A percentile compares a stretch with the other conserved stretches of the same genome.
phyloP scores from a whole-genome alignment of 202 grass and related monocot genomes.

The Digitaria exilis region DNA sequence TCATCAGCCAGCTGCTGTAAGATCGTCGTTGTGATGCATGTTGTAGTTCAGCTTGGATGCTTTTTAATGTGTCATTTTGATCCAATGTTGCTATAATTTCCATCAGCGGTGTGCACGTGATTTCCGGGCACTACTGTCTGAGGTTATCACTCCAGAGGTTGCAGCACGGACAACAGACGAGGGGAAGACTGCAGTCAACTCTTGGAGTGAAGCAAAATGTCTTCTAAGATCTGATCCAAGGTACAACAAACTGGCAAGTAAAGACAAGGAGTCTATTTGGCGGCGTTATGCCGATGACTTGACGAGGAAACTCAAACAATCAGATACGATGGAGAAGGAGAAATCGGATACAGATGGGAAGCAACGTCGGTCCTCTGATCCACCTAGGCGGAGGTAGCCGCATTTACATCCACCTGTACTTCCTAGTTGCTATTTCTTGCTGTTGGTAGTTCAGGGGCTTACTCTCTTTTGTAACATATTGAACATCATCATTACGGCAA shows the following conservation, averaged over 20 bases:
- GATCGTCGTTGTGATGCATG: slow-evolving; percentile 1
- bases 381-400: slow-evolving; percentile 47
- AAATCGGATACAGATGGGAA: slow-evolving; percentile 57
- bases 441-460: slow-evolving; percentile 7
- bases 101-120: slow-evolving; percentile 70
- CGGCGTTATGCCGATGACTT: slow-evolving; percentile 68
- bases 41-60: slow-evolving; percentile 7
- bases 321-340: slow-evolving; percentile 56
- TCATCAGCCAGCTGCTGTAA: neutral
- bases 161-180: slow-evolving; percentile 47
- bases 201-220: slow-evolving; percentile 90
- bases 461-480: slow-evolving; percentile 20
- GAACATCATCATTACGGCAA: too few relatives aligned
- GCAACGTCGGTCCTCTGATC: slow-evolving; percentile 46
- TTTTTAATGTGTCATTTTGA: slow-evolving; percentile 33
- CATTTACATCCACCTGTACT: slow-evolving; percentile 5
- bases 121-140: slow-evolving; percentile 70
- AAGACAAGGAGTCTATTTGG: slow-evolving; percentile 89
- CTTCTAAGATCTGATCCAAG: slow-evolving; percentile 76
- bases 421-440: neutral
- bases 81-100: slow-evolving; percentile 30
- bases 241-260: slow-evolving; percentile 74
- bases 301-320: slow-evolving; percentile 60
- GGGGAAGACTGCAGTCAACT: slow-evolving; percentile 60
- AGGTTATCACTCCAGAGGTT: slow-evolving; percentile 65